Conservation (phyloP, 345 rosid genomes). For the Hibiscus trionum region DNA sequence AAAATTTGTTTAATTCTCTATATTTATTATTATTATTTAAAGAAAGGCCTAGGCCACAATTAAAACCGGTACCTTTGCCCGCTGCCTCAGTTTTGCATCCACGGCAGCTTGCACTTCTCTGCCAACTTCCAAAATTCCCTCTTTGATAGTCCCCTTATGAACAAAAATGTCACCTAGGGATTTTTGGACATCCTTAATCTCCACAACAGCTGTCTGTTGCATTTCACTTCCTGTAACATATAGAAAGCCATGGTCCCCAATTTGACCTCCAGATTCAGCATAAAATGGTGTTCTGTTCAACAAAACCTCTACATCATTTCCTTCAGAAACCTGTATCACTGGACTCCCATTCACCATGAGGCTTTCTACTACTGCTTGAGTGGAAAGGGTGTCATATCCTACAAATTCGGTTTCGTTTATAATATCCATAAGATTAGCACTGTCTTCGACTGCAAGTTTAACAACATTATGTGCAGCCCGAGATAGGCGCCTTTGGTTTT, state of each 20-base stretch:
- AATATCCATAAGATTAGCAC: slow-evolving; percentile 37
- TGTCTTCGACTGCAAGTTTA: slow-evolving; percentile 65
- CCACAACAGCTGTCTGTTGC: slow-evolving; percentile 54
- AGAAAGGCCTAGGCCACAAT: neutral
- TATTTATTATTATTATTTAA: neutral
- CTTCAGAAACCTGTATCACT: slow-evolving; percentile 71
- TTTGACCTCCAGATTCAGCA: slow-evolving; percentile 96
- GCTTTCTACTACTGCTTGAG: slow-evolving; percentile 63
- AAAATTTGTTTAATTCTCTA: neutral
- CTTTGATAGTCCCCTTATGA: slow-evolving; percentile 72
- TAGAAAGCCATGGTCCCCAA: slow-evolving; percentile 74
- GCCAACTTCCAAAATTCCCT: slow-evolving; percentile 81
- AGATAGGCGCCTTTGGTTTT: slow-evolving; percentile 78
- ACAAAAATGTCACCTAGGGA: slow-evolving; percentile 61
- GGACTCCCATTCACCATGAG: slow-evolving; percentile 74
- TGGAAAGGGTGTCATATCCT: slow-evolving; percentile 70
- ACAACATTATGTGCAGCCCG: slow-evolving; percentile 86
- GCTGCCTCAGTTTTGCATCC: slow-evolving; percentile 67
- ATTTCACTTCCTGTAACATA: slow-evolving; percentile 42
- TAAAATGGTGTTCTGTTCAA: slow-evolving; percentile 85
- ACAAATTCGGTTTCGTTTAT: slow-evolving; percentile 70
- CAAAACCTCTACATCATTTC: slow-evolving; percentile 78
- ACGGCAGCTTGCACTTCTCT: slow-evolving; percentile 84
- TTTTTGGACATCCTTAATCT: slow-evolving; percentile 81
- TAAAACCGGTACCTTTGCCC: slow-evolving; percentile 51